Evolutionary conservation across 257 asterid genomes (phyloP).

Genomic region (Gentiana straminea): DNA sequence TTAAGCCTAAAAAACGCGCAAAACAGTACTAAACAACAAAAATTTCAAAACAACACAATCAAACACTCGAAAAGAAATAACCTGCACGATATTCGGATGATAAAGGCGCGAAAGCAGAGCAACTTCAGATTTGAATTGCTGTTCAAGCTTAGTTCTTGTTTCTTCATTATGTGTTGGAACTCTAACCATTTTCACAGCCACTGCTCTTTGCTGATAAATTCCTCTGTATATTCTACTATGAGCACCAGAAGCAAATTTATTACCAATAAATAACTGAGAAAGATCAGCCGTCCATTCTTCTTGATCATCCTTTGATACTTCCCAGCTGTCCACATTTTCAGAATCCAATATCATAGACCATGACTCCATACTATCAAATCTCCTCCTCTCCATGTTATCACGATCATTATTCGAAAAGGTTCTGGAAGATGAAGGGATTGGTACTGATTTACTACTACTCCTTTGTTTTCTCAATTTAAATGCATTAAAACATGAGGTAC

Average conservation of each 20-base stretch:
- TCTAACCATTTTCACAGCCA: slow-evolving; percentile 43
- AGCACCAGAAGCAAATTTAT: slow-evolving; percentile 39
- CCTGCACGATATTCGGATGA: slow-evolving; percentile 40
- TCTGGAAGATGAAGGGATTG: slow-evolving; percentile 42
- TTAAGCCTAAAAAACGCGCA: too few relatives aligned
- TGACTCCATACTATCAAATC: slow-evolving; percentile 88
- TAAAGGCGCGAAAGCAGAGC: slow-evolving; percentile 36
- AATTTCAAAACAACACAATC: too few relatives aligned
- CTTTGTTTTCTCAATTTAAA: slow-evolving; percentile 42
- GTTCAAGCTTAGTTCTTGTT: slow-evolving; percentile 31
- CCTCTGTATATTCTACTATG: slow-evolving; percentile 40
- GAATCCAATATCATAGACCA: slow-evolving; percentile 97
- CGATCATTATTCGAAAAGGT: slow-evolving; percentile 26
- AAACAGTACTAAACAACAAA: too few relatives aligned
- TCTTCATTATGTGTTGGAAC: slow-evolving; percentile 35
- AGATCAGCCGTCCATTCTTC: slow-evolving; percentile 39
- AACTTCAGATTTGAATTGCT: slow-evolving; percentile 38
- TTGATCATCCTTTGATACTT: slow-evolving; percentile 44
- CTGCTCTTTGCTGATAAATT: slow-evolving; percentile 35
- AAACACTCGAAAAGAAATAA: background rate
- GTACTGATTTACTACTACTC: slow-evolving; percentile 22
- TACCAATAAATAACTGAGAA: slow-evolving; percentile 37
- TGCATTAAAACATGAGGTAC: slow-evolving; percentile 63
- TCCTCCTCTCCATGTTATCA: slow-evolving; percentile 66
- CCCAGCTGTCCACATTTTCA: slow-evolving; percentile 82